Conservation (phyloP, 192 early-diverging fungal genomes). For the Gonapodya prolifera region DNA sequence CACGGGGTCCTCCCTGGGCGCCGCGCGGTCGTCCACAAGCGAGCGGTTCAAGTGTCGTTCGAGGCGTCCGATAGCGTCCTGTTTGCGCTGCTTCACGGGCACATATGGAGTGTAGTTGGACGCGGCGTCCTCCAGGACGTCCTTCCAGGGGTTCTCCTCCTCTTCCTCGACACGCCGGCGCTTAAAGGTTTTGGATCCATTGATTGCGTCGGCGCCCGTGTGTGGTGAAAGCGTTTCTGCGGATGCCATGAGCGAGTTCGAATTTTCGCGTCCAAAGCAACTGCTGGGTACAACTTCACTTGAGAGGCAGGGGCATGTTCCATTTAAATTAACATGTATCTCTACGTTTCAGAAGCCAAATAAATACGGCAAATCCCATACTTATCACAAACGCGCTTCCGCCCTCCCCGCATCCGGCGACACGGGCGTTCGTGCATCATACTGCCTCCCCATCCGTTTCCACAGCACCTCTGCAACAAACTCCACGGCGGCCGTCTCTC, state of each 20-base stretch:
- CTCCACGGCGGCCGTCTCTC: neutral
- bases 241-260: neutral
- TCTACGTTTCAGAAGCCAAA: neutral
- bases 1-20: conserved; percentile 14
- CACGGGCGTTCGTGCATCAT: no score
- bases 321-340: neutral
- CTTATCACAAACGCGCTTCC: no score
- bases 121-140: neutral
- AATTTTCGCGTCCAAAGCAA: no score
- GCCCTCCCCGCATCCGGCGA: no score
- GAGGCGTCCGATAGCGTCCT: conserved; percentile 23
- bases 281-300: no score
- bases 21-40: neutral
- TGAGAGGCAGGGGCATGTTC: neutral
- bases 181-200: neutral
- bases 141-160: neutral
- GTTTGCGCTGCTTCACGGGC: conserved; percentile 48
- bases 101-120: conserved; percentile 69
- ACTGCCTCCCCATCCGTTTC: no score
- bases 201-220: neutral
- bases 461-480: no score
- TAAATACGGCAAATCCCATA: no score
- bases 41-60: neutral
- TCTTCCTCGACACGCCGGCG: neutral
- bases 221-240: neutral